phyloP scores from a whole-genome alignment of 2,329 filamentous ascomycete genomes.

The Cladosporium sp. region DNA sequence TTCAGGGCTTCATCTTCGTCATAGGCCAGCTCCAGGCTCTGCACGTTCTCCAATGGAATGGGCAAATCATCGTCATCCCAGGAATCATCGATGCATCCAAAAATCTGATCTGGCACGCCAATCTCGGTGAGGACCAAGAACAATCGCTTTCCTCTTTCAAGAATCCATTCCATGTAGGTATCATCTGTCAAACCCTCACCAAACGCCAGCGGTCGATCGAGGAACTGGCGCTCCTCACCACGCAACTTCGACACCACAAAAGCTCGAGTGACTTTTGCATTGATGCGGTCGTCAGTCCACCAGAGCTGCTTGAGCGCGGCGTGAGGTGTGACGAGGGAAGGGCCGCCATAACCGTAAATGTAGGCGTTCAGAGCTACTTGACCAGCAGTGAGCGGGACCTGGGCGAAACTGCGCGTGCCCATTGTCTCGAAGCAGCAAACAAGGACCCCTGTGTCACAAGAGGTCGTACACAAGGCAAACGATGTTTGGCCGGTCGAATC shows the following conservation, averaged over 20 bases:
- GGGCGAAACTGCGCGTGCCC: constrained; percentile 32
- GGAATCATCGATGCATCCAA: constrained; percentile 68
- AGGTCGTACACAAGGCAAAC: constrained; percentile 1
- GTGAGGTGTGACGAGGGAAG: constrained; percentile 48
- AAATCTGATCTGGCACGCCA: constrained; percentile 68
- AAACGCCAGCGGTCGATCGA: constrained; percentile 62
- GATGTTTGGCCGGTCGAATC: background rate
- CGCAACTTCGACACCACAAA: constrained; percentile 64
- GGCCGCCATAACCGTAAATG: constrained; percentile 48
- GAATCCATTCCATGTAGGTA: constrained; percentile 76
- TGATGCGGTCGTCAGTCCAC: constrained; percentile 69
- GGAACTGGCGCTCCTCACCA: constrained; percentile 57
- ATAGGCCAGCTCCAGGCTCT: constrained; percentile 57
- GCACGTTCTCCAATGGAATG: constrained; percentile 61
- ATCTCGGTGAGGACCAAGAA: constrained; percentile 70
- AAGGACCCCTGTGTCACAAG: constrained; percentile 4
- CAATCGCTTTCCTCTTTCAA: constrained; percentile 62
- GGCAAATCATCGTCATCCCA: constrained; percentile 76
- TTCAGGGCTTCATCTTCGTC: constrained; percentile 60
- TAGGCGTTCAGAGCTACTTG: constrained; percentile 45
- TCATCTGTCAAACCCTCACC: constrained; percentile 66
- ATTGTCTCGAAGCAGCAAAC: constrained; percentile 17
- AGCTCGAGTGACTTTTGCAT: constrained; percentile 63
- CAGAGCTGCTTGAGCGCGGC: constrained; percentile 52
- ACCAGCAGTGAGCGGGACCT: constrained; percentile 33